Percentiles rank a stretch among this genome's conserved stretches.
phyloP scores from a whole-genome alignment of 2,329 filamentous ascomycete species.

The Fusarium sp. region DNA sequence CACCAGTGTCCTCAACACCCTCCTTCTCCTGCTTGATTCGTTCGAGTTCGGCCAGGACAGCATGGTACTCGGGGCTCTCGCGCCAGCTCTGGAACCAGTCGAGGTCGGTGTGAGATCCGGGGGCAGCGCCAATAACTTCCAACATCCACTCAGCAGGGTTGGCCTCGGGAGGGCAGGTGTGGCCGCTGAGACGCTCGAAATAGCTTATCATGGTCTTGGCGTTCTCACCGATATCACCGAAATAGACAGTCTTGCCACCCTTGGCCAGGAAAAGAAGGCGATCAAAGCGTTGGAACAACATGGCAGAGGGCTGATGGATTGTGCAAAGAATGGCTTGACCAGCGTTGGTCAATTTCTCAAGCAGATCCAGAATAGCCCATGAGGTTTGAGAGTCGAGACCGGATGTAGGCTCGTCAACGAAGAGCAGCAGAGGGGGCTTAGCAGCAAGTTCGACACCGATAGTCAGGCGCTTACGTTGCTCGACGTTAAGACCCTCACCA shows the following conservation, averaged over 20 bases:
- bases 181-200: slow-evolving; percentile 80
- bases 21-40: slow-evolving; percentile 66
- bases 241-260: slow-evolving; percentile 84
- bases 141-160: slow-evolving; percentile 90
- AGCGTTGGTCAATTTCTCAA: slow-evolving; percentile 89
- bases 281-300: slow-evolving; percentile 93
- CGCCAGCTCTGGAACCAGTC: slow-evolving; percentile 76
- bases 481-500: slow-evolving; percentile 84
- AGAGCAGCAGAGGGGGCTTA: slow-evolving; percentile 88
- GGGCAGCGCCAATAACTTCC: slow-evolving; percentile 72
- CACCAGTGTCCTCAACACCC: slow-evolving; percentile 48
- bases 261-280: slow-evolving; percentile 81
- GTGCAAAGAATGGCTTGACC: slow-evolving; percentile 97
- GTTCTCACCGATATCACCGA: slow-evolving; percentile 81
- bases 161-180: slow-evolving; percentile 72
- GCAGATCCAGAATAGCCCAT: slow-evolving; percentile 89
- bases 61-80: slow-evolving; percentile 67
- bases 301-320: slow-evolving; percentile 96
- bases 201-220: slow-evolving; percentile 77
- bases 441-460: slow-evolving; percentile 97
- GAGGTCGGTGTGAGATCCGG: slow-evolving; percentile 72
- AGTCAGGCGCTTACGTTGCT: slow-evolving; percentile 82
- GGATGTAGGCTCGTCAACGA: slow-evolving; percentile 95
- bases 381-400: slow-evolving; percentile 94
- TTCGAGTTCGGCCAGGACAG: slow-evolving; percentile 69